phyloP scores from a whole-genome alignment of 352 stramenopile species.

The Pythium aristosporum region DNA sequence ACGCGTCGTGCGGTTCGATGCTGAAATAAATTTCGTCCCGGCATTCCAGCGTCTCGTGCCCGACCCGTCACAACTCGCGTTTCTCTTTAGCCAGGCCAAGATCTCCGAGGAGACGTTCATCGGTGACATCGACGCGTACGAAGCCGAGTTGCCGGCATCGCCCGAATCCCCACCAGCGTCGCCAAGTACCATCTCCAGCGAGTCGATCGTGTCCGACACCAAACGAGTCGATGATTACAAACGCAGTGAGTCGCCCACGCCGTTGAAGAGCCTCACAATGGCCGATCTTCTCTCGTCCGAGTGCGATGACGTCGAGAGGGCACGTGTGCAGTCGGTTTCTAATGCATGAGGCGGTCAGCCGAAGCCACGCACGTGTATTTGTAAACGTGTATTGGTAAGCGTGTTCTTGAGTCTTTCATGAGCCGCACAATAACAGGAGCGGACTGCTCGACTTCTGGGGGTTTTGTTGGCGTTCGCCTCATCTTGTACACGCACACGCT shows the following conservation, averaged over 20 bases:
- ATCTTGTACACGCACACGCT: no score
- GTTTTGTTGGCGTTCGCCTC: no score
- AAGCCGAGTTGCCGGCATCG: background rate
- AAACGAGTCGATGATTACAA: background rate
- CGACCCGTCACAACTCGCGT: conserved; percentile 10
- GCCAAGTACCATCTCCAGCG: background rate
- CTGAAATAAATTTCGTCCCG: conserved; percentile 24
- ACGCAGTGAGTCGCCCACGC: background rate
- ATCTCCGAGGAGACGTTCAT: conserved; percentile 26
- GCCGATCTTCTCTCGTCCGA: conserved; percentile 5
- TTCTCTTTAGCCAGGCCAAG: conserved; percentile 19
- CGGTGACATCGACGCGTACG: conserved; percentile 12
- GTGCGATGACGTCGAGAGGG: background rate
- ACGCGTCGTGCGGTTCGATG: conserved; percentile 18
- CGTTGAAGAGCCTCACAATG: conserved; percentile 7
- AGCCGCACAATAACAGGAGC: no score
- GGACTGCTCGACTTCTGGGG: no score
- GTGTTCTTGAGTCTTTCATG: no score
- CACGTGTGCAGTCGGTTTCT: background rate
- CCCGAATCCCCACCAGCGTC: background rate
- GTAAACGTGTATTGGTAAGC: no score
- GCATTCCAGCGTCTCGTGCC: conserved; percentile 18
- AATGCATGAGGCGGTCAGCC: no score
- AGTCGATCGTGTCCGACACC: background rate
- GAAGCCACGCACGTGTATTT: no score